Conservation (phyloP, 1,284 basidiomycete genomes). For the Heterobasidion irregulare region DNA sequence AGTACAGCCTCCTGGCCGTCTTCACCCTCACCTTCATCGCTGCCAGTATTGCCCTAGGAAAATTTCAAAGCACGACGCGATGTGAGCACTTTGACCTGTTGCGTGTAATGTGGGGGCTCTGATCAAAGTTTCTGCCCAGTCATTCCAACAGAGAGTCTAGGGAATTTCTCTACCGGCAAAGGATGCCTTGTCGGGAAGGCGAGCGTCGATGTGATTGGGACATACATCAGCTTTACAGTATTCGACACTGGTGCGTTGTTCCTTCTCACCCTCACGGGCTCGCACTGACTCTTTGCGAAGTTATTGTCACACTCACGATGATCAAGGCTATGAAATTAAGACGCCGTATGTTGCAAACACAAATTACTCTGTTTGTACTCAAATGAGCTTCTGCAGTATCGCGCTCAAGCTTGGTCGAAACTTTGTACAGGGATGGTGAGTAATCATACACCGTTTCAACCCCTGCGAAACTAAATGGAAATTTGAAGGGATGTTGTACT, state of each 20-base stretch:
- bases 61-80: neutral
- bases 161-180: neutral
- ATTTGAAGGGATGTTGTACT: neutral
- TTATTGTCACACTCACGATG: neutral
- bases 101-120: neutral
- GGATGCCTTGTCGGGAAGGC: neutral
- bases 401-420: neutral
- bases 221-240: neutral
- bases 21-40: neutral
- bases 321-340: neutral
- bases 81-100: neutral
- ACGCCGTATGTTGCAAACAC: neutral
- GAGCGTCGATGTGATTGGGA: neutral
- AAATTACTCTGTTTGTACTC: neutral
- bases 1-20: neutral
- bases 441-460: neutral
- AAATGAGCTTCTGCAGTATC: neutral
- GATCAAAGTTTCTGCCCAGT: neutral
- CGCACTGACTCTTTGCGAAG: neutral
- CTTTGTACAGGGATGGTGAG: neutral
- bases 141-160: neutral
- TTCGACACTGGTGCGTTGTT: neutral
- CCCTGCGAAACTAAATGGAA: neutral
- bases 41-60: neutral
- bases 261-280: neutral